These are phyloP conservation scores for Pseudocohnilembus persalinus DNA, from an alignment of 169 alveolate species.

Conservation along the genomic window DNA sequence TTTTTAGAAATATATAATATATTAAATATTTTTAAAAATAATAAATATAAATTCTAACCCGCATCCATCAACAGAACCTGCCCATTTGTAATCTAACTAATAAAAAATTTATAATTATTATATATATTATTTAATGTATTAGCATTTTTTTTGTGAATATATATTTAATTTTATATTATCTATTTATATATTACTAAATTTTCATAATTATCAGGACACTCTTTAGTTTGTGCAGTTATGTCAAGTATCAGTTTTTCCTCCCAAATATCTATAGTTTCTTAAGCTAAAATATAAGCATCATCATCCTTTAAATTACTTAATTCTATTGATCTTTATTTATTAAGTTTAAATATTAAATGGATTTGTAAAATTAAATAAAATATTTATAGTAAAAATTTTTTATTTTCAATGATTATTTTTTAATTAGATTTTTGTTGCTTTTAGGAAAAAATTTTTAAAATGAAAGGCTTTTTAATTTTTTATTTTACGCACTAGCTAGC, in stretches of 20 bases:
- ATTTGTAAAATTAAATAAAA: too few species aligned
- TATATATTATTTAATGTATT: too few species aligned
- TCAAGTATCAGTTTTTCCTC: neutral
- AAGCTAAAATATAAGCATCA: neutral
- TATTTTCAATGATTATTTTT: too few species aligned
- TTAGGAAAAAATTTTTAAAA: too few species aligned
- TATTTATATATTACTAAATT: neutral
- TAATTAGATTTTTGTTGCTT: too few species aligned
- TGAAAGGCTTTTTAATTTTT: too few species aligned
- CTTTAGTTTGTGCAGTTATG: neutral
- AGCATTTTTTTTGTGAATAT: neutral
- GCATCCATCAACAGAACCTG: neutral
- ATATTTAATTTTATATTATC: too few species aligned
- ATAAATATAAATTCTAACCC: neutral
- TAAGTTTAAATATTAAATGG: too few species aligned
- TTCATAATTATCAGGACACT: neutral
- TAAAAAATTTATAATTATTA: too few species aligned
- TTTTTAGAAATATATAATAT: too few species aligned
- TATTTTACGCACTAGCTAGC: neutral
- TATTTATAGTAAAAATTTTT: too few species aligned
- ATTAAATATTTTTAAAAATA: too few species aligned
- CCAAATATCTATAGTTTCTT: neutral
- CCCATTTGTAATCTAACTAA: neutral
- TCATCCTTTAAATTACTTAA: neutral
- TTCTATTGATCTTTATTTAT: neutral